Percentiles rank a stretch among this genome's conserved stretches.
These are phyloP conservation scores for Penicillium sp. DNA, from an alignment of 2,329 filamentous ascomycete species.

Conservation along the genomic window DNA sequence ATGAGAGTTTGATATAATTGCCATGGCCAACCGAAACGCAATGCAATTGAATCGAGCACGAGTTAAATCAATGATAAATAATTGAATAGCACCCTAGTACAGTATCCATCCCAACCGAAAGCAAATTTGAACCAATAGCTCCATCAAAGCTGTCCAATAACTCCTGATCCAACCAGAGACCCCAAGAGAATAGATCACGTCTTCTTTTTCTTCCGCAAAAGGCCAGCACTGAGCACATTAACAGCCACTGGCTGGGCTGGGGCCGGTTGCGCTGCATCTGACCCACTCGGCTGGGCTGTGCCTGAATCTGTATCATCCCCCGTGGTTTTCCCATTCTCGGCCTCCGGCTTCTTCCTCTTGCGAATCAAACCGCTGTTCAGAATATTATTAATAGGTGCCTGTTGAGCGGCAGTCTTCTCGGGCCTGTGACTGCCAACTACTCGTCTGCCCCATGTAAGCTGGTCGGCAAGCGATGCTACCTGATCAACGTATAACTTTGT, in stretches of 20 bases:
- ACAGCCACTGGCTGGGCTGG: constrained; percentile 22
- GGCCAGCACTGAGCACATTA: constrained; percentile 39
- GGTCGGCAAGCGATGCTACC: constrained; percentile 40
- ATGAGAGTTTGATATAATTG: no score
- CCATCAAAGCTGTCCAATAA: background rate
- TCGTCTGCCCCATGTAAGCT: constrained; percentile 36
- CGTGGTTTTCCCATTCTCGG: constrained; percentile 11
- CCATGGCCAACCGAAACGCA: no score
- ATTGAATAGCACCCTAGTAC: background rate
- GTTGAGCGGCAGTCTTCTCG: constrained; percentile 12
- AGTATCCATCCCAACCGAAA: background rate
- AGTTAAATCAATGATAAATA: background rate
- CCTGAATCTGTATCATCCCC: constrained; percentile 5
- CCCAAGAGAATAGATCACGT: constrained; percentile 14
- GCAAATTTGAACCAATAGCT: background rate
- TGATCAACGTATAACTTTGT: constrained; percentile 44
- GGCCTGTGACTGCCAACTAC: constrained; percentile 32
- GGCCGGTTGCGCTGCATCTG: background rate
- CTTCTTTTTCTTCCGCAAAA: constrained; percentile 46
- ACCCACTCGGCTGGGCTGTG: constrained; percentile 1
- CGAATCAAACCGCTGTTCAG: constrained; percentile 35
- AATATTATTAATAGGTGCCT: constrained; percentile 21
- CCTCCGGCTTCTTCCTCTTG: constrained; percentile 39
- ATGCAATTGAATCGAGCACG: no score
- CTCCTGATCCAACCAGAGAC: background rate